Conservation (phyloP, 2,329 filamentous ascomycete species). For the Colletotrichum noveboracense region DNA sequence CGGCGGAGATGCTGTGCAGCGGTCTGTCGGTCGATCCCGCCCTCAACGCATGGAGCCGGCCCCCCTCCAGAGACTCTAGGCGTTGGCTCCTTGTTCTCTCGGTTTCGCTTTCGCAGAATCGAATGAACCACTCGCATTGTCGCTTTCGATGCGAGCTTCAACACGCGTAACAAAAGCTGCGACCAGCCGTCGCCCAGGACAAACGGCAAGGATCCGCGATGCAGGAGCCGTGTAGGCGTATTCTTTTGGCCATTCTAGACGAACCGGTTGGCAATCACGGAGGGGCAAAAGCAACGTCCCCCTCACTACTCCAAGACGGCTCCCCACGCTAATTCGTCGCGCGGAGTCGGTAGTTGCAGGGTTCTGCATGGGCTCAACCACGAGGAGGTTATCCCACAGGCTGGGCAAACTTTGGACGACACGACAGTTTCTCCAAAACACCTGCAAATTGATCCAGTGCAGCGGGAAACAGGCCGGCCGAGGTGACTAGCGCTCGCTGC, state of each 20-base stretch:
- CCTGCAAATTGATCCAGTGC: background rate
- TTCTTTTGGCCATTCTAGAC: background rate
- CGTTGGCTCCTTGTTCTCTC: background rate
- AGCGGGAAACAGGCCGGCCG: background rate
- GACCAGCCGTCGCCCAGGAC: background rate
- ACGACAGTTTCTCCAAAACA: background rate
- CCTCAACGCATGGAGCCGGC: background rate
- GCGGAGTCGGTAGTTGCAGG: background rate
- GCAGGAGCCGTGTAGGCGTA: background rate
- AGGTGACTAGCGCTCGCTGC: background rate
- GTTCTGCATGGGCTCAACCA: background rate
- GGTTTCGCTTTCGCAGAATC: slow-evolving; percentile 5
- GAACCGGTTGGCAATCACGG: background rate
- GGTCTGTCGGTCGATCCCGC: background rate
- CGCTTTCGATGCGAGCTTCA: background rate
- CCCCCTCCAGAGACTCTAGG: background rate
- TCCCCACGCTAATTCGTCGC: background rate
- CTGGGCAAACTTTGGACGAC: background rate
- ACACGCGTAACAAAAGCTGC: background rate
- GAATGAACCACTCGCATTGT: background rate
- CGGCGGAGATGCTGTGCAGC: background rate
- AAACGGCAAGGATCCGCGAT: background rate
- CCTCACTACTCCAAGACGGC: background rate
- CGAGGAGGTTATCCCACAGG: background rate
- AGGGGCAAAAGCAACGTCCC: background rate